A percentile compares a stretch with the other conserved stretches of the same genome.
These are phyloP conservation scores for Casuarina equisetifolia DNA, from an alignment of 306 rosid genomes.

Conservation along the genomic window DNA sequence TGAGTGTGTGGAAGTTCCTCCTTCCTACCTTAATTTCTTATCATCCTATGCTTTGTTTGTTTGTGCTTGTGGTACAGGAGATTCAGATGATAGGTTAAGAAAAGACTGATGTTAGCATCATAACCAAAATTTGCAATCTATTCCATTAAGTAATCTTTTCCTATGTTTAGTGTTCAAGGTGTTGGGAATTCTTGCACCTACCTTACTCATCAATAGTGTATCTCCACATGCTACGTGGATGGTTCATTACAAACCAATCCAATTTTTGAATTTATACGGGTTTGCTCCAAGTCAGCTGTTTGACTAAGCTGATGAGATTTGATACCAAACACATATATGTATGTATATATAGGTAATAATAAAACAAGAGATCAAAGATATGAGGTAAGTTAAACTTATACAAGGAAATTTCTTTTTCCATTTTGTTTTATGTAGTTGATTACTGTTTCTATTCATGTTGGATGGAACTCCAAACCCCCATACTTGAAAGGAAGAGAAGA, in stretches of 20 bases:
- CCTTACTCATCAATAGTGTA: not conserved
- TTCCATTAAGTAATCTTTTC: not conserved
- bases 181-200: not conserved
- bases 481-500: too few species aligned
- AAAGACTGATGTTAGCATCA: not conserved
- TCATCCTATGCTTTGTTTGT: not conserved
- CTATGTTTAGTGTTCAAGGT: not conserved
- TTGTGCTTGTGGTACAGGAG: not conserved
- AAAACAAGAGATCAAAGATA: not conserved
- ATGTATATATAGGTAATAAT: not conserved
- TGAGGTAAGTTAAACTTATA: not conserved
- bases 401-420: not conserved
- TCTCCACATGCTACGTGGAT: not conserved
- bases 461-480: too few species aligned
- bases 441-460: too few species aligned
- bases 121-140: not conserved
- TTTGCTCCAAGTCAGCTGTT: not conserved
- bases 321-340: not conserved
- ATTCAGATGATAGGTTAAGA: not conserved
- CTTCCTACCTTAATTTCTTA: not conserved
- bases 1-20: constrained; percentile 25
- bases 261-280: not conserved
- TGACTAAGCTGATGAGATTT: not conserved
- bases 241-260: not conserved
- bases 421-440: too few species aligned